These are phyloP conservation scores for Rubia peregrina DNA, from an alignment of 305 asterid species.

Conservation along the genomic window DNA sequence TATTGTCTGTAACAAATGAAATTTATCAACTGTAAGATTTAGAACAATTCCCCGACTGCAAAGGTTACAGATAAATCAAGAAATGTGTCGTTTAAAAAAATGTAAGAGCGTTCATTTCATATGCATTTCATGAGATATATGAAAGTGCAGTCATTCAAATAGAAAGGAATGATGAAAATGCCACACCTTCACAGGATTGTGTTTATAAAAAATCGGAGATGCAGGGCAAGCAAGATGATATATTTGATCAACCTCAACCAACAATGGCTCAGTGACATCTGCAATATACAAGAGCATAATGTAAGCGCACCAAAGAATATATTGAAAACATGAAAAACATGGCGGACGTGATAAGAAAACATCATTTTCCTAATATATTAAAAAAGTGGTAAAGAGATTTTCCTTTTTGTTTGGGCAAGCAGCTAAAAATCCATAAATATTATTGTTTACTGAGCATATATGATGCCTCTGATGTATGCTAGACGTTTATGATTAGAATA, in stretches of 20 bases:
- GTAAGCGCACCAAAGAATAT: not conserved
- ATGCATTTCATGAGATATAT: not conserved
- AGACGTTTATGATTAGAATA: not conserved
- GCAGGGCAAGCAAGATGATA: slow-evolving; percentile 46
- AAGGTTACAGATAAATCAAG: not conserved
- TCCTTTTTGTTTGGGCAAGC: not conserved
- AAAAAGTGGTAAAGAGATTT: not conserved
- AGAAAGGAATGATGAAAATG: not conserved
- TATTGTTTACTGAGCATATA: not conserved
- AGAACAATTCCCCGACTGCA: not conserved
- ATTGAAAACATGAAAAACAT: not conserved
- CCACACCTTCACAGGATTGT: slow-evolving; percentile 45
- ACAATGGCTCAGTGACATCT: slow-evolving; percentile 37
- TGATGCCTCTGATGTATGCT: not conserved
- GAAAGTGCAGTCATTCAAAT: too few relatives aligned
- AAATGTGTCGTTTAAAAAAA: not conserved
- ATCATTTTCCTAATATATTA: not conserved
- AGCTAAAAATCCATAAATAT: not conserved
- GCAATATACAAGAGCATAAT: slow-evolving; percentile 2
- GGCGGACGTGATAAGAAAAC: not conserved
- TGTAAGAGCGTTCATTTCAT: not conserved
- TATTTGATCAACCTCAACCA: slow-evolving; percentile 39
- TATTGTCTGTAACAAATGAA: slow-evolving; percentile 29
- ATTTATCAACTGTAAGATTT: not conserved
- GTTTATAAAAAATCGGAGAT: slow-evolving; percentile 42